phyloP scores from a whole-genome alignment of 768 basidiomycete species.

The Mycena sanguinolenta region DNA sequence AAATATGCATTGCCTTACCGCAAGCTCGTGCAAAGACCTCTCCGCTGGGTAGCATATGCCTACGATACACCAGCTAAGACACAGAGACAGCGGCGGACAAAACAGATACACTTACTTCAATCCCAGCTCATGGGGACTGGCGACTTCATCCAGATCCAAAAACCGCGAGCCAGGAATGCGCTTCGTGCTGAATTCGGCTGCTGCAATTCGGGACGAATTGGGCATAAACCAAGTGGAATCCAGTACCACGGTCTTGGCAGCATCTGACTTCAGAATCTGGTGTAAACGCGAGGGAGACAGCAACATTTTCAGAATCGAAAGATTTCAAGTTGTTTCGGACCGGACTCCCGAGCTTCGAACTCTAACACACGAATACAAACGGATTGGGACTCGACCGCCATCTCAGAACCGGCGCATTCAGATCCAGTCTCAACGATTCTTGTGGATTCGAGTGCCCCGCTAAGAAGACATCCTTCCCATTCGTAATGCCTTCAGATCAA shows the following conservation, averaged over 20 bases:
- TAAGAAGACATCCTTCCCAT: background rate
- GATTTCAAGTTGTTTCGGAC: background rate
- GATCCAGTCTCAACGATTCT: too few relatives aligned
- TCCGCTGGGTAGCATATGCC: conserved; percentile 90
- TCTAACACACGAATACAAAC: conserved; percentile 42
- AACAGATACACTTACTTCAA: conserved; percentile 58
- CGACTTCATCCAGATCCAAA: conserved; percentile 85
- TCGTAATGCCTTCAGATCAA: conserved; percentile 93
- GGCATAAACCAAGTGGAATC: conserved; percentile 98
- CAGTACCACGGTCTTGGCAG: conserved; percentile 59
- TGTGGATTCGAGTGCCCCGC: too few relatives aligned
- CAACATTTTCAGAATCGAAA: conserved; percentile 46
- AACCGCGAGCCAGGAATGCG: conserved; percentile 81
- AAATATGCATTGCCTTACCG: conserved; percentile 57
- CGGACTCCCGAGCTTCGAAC: background rate
- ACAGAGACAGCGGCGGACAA: background rate
- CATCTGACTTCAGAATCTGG: conserved; percentile 46
- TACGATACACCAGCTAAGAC: background rate
- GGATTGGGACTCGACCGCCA: conserved; percentile 33
- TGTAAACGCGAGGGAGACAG: conserved; percentile 65
- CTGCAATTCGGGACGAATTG: conserved; percentile 77
- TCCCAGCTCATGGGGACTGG: conserved; percentile 79
- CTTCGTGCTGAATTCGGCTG: conserved; percentile 75
- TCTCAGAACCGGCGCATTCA: background rate
- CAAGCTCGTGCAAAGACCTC: conserved; percentile 83